phyloP scores from a whole-genome alignment of 495 filamentous ascomycete genomes.

The Aspergillus sparsus region DNA sequence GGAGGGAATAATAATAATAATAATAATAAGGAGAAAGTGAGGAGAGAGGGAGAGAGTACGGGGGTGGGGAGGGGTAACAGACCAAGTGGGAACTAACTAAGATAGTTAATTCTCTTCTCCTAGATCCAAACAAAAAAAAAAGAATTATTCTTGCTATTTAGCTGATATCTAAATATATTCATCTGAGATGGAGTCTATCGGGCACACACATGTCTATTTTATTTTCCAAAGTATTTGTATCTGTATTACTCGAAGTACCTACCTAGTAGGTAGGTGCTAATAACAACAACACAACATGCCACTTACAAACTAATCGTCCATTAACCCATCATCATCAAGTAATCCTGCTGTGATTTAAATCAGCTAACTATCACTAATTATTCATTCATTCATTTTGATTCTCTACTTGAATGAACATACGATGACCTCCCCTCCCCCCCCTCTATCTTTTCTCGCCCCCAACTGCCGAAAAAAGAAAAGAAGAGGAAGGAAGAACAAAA shows the following conservation, averaged over 20 bases:
- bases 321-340: neutral
- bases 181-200: neutral
- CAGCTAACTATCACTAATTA: no score
- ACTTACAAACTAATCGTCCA: constrained; percentile 6
- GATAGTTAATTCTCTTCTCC: constrained; percentile 10
- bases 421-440: no score
- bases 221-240: neutral
- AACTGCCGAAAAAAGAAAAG: no score
- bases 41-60: constrained; percentile 22
- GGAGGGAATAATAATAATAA: no score
- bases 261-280: neutral
- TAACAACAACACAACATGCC: constrained; percentile 7
- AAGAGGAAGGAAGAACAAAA: no score
- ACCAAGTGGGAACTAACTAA: constrained; percentile 11
- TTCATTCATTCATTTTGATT: no score
- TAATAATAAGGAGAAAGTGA: constrained; percentile 7
- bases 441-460: no score
- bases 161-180: neutral
- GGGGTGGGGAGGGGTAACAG: constrained; percentile 32
- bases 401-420: no score
- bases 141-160: neutral
- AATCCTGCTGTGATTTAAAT: no score
- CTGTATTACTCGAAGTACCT: constrained; percentile 1
- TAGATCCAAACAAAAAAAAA: neutral
- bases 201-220: constrained; percentile 1